Evolutionary conservation across 208 protist species (phyloP).

Genomic region (Lotmaria passim): DNA sequence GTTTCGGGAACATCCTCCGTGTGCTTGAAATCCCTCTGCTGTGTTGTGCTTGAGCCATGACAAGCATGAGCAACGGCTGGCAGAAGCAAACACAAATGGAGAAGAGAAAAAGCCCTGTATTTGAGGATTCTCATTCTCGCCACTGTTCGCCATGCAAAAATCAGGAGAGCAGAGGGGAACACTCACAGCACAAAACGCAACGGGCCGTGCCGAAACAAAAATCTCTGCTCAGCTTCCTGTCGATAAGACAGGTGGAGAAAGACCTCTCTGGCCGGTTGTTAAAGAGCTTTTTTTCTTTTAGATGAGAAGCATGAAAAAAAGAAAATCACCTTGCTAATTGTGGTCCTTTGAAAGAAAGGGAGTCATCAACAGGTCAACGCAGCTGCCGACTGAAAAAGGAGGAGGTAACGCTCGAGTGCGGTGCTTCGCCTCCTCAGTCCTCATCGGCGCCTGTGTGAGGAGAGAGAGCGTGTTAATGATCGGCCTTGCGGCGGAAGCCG

Average conservation of each 20-base stretch:
- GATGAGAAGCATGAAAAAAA: conserved; percentile 7
- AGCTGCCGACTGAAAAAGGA: background rate
- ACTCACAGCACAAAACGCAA: no score
- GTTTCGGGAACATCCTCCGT: no score
- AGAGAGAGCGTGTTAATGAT: conserved; percentile 67
- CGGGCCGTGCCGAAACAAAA: no score
- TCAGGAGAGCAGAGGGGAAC: no score
- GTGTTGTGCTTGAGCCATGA: no score
- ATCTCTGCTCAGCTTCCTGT: no score
- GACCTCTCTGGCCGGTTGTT: background rate
- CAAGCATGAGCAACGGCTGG: no score
- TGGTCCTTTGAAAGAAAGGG: conserved; percentile 6
- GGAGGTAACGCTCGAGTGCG: background rate
- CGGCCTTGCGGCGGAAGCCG: conserved; percentile 95
- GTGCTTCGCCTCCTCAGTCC: background rate
- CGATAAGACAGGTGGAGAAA: background rate
- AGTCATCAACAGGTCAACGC: conserved; percentile 13
- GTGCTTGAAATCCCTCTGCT: no score
- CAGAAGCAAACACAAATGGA: no score
- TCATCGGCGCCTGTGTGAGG: conserved; percentile 12
- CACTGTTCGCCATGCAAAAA: no score
- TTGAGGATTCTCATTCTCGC: no score
- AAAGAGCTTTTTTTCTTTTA: conserved; percentile 13
- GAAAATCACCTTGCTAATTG: conserved; percentile 15
- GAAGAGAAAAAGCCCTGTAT: no score